Evolutionary conservation across 2,329 filamentous ascomycete species (phyloP), one percentile per base, ranked within the genome.

Genomic region (Teratosphaeria epicoccoides): DNA sequence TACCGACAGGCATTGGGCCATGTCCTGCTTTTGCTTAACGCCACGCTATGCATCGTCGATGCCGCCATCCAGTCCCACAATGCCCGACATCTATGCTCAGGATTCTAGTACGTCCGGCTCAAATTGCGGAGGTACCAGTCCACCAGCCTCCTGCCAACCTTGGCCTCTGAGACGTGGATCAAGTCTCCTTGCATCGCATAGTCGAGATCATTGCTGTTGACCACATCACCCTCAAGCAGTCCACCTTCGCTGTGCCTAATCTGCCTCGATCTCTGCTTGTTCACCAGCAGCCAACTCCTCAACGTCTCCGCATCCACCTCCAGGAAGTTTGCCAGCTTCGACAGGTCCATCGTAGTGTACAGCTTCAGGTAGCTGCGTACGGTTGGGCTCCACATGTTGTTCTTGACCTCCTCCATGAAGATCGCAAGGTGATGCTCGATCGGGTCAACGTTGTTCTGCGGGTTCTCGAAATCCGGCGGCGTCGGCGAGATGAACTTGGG

Each of bases 331-430:
- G 93, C 88, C 56, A 98, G 83, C 77, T 98, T 98, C 78, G 91
- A 93, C 57, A 98, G 79, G 66, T 98, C 93, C 91, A 98, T 97
- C 62, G 93, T 98, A 45, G 93, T 97, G 82, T 98, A 98, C 52
- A 98, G 85, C 70, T 95, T 93, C 61, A 98, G 82, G 78, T 98
- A 98, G 57, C 90, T 96, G 79, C 95, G 95, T 70, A 98, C 87
- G 45, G 90, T 96, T 44, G 93, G 93, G 70, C 88, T 91, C 83
- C 83, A 95, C 82, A 98, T 93, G 74, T 95, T 97, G 74, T 88
- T 96, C 83, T 95, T 95, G 72, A 98, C 91, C 77, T 98, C 93
- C 63, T 96, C 90, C 91, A 98, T 97, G 79, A 98, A 98, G 74
- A 98, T 86, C 65, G 87, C 79, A 59, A 95, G 83, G 74, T 98